These are phyloP conservation scores for Durusdinium trenchii DNA, from an alignment of 73 alveolate species.

Conservation along the genomic window DNA sequence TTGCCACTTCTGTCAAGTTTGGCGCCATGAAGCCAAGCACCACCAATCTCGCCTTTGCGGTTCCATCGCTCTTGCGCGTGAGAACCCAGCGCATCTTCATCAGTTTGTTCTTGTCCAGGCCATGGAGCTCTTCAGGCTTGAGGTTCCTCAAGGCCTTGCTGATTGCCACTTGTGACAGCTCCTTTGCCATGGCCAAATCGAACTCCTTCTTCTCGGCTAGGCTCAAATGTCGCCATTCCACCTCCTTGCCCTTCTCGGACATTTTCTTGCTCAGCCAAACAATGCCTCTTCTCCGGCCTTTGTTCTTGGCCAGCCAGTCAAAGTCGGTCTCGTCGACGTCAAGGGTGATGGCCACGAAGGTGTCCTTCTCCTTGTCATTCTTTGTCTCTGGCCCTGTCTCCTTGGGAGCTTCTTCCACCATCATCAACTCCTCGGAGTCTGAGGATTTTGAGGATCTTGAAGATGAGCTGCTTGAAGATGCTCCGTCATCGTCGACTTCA, in stretches of 20 bases:
- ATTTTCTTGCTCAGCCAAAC: neutral
- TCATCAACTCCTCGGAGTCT: neutral
- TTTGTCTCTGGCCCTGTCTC: neutral
- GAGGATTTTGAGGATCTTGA: neutral
- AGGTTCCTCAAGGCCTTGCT: neutral
- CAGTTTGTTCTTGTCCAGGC: too few relatives aligned
- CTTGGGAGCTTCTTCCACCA: neutral
- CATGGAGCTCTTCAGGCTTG: neutral
- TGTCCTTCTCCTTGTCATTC: too few relatives aligned
- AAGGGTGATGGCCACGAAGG: neutral
- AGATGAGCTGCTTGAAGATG: neutral
- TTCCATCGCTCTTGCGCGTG: neutral
- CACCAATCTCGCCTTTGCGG: neutral
- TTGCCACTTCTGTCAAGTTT: neutral
- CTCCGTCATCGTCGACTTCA: neutral
- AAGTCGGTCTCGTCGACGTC: neutral
- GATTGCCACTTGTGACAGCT: neutral
- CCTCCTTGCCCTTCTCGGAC: neutral
- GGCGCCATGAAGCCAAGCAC: conserved; percentile 8
- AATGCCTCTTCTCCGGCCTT: too few relatives aligned
- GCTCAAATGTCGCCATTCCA: neutral
- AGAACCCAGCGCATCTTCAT: too few relatives aligned
- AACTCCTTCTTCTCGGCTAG: neutral
- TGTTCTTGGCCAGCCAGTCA: neutral
- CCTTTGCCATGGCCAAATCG: neutral